Base-by-base conservation (phyloP, 192 early-diverging fungal genomes). In the Backusella circina region DNA sequence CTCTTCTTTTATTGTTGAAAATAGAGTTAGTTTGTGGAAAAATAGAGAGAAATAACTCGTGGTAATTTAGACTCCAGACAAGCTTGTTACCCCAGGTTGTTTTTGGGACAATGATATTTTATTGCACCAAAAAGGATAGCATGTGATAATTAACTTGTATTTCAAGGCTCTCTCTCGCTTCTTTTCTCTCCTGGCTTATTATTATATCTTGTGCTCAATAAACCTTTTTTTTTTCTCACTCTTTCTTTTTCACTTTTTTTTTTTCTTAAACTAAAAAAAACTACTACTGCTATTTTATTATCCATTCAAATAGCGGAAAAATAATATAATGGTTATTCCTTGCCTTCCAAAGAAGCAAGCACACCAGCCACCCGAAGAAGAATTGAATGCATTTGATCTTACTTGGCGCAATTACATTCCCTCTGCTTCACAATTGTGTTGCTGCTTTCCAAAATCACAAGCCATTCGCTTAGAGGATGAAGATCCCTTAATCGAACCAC, bases 341-440 rank as follows among this genome's bases (percentile, higher is more conserved):
- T 68, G 67, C 21, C 38, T 68, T 38, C 32, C 67, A 8, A 67
- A 67, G 13, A 68, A 36, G 32, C 32, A 68, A 68, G 18, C 32
- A 21, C 30, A 79, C 66, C 77, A 70, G 32, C 61, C 61, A 70
- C 72, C 44, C 33, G 73, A 75, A 71, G 75, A 72, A 31, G 79
- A 79, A 57, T 61, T 67, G 41, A 79, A 77, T 64, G 82, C 79
- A 15, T 80, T 80, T 65, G 82, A 86, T 65, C 77, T 83, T 36
- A 83, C 84, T 35, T 83, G 84, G 82, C 79, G 71, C 71, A 81
- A 86, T 70, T 82, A 82, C 32, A 28, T 82, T n/a, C 81, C 81
- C 21, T 82, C 81, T 36, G 31, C 65, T 26, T 37, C 57, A 18
- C 77, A 73, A 18, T 41, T 78, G 8, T 79, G 72, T 50, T 61